phyloP scores from a whole-genome alignment of 306 rosid genomes.

The Begonia masoniana region DNA sequence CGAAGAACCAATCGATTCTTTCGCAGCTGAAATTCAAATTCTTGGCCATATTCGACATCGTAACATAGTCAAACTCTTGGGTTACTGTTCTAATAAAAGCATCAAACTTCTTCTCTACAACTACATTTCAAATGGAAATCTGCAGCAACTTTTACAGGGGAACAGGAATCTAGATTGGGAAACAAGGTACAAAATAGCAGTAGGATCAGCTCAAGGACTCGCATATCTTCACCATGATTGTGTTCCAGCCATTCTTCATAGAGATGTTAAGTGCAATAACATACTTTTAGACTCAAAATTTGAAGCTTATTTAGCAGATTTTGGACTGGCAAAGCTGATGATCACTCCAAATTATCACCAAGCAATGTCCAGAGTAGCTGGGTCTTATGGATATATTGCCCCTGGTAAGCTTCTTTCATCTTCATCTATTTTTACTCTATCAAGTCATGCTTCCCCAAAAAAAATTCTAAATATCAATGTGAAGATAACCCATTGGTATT shows the following conservation, averaged over 20 bases:
- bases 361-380: not conserved
- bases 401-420: slow-evolving; percentile 9
- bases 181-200: not conserved
- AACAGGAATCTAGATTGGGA: not conserved
- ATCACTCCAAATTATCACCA: not conserved
- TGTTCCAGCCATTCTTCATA: slow-evolving; percentile 76
- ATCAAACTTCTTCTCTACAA: not conserved
- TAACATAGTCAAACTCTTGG: not conserved
- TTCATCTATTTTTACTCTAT: not conserved
- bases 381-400: not conserved
- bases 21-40: too few species aligned
- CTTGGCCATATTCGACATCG: not conserved
- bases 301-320: slow-evolving; percentile 97
- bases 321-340: slow-evolving; percentile 83
- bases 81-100: not conserved
- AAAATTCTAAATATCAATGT: not conserved
- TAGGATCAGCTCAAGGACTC: not conserved
- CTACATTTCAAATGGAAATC: not conserved
- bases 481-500: not conserved
- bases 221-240: slow-evolving; percentile 85
- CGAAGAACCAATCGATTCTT: not conserved
- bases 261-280: slow-evolving; percentile 94
- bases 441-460: not conserved
- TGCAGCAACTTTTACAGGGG: not conserved
- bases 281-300: slow-evolving; percentile 68